These are phyloP conservation scores for Exutisphaerella laricina DNA, from an alignment of 2,329 filamentous ascomycete genomes.

Conservation along the genomic window DNA sequence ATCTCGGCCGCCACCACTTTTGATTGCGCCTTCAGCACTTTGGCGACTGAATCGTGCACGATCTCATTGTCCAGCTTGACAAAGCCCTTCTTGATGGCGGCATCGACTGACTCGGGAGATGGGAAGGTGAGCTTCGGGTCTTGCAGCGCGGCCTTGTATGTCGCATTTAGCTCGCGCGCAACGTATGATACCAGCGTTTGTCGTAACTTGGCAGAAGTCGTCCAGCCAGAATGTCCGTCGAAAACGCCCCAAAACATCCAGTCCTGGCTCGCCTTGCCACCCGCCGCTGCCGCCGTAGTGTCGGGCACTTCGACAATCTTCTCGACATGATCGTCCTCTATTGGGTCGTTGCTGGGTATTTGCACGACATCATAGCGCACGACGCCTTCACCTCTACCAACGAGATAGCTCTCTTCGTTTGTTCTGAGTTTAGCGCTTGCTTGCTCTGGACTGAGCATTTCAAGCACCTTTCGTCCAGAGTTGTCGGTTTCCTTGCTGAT, in stretches of 20 bases:
- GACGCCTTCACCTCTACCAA: conserved; percentile 84
- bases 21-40: conserved; percentile 81
- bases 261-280: conserved; percentile 61
- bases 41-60: conserved; percentile 84
- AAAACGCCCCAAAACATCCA: conserved; percentile 99
- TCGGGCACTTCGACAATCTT: conserved; percentile 89
- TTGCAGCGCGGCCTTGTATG: conserved; percentile 69
- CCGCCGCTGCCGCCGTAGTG: conserved; percentile 50
- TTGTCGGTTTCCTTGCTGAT: conserved; percentile 84
- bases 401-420: conserved; percentile 85
- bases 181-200: conserved; percentile 90
- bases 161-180: conserved; percentile 83
- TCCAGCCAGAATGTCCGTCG: conserved; percentile 97
- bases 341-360: conserved; percentile 91
- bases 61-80: conserved; percentile 87
- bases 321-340: conserved; percentile 97
- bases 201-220: conserved; percentile 90
- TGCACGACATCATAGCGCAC: conserved; percentile 93
- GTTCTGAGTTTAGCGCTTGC: conserved; percentile 82
- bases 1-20: conserved; percentile 88
- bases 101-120: conserved; percentile 72
- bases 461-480: conserved; percentile 76
- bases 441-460: conserved; percentile 96
- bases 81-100: conserved; percentile 90
- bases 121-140: conserved; percentile 58